These are phyloP conservation scores for Lantana camara DNA, from an alignment of 257 asterid species.

Conservation along the genomic window DNA sequence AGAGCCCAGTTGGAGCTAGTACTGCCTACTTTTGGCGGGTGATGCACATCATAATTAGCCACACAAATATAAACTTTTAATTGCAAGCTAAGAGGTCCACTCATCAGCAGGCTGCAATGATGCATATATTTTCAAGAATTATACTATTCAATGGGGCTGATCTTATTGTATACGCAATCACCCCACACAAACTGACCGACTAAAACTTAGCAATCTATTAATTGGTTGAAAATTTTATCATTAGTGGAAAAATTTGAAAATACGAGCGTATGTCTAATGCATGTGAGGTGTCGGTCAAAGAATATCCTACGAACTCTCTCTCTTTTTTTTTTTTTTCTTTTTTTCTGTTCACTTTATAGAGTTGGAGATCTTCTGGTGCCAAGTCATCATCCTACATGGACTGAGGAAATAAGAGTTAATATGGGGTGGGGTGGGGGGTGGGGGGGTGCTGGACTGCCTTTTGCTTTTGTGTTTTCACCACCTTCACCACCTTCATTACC, in stretches of 20 bases:
- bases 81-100: conserved; percentile 48
- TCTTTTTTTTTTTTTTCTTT: too few relatives aligned
- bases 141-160: conserved; percentile 22
- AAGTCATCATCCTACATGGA: conserved; percentile 74
- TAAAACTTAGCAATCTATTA: too few relatives aligned
- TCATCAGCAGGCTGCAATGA: conserved; percentile 46
- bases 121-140: conserved; percentile 30
- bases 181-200: conserved; percentile 24
- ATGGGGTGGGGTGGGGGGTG: conserved; percentile 40
- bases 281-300: not conserved
- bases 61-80: conserved; percentile 45
- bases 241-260: too few relatives aligned
- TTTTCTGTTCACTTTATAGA: too few relatives aligned
- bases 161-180: conserved; percentile 21
- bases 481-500: conserved; percentile 69
- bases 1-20: conserved; percentile 23
- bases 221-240: not conserved
- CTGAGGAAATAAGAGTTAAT: conserved; percentile 47
- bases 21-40: conserved; percentile 49
- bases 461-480: conserved; percentile 72
- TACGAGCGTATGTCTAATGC: not conserved
- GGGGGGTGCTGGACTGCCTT: conserved; percentile 49
- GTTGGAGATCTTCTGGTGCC: conserved; percentile 44
- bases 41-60: conserved; percentile 64
- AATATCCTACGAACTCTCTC: not conserved